Percentiles rank a stretch among this genome's conserved stretches.
Evolutionary conservation across 257 asterid species (phyloP).

Genomic region (Fraxinus cuspidata): DNA sequence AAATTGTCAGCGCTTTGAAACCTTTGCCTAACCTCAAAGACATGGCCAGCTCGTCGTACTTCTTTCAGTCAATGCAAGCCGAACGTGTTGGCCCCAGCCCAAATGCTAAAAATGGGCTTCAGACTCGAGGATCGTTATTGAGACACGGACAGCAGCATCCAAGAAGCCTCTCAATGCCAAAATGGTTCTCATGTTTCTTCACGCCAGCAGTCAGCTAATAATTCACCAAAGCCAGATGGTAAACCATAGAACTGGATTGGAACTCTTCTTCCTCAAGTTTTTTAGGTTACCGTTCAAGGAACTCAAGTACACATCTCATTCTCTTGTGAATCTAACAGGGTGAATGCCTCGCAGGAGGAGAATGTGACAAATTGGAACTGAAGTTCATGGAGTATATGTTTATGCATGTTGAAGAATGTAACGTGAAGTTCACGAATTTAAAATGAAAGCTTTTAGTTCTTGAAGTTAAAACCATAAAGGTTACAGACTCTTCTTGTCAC

Average conservation of each 20-base stretch:
- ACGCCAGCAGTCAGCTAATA: slow-evolving; percentile 56
- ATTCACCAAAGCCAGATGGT: slow-evolving; percentile 77
- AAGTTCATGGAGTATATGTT: slow-evolving; percentile 36
- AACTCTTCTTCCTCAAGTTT: slow-evolving; percentile 10
- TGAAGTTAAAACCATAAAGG: too few species aligned
- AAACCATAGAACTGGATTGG: slow-evolving; percentile 45
- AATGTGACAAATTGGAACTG: slow-evolving; percentile 40
- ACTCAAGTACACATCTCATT: slow-evolving; percentile 27
- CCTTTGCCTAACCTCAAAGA: slow-evolving; percentile 89
- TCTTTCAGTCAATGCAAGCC: slow-evolving; percentile 74
- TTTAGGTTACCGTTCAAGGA: slow-evolving; percentile 34
- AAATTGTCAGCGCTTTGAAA: slow-evolving; percentile 80
- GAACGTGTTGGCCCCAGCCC: slow-evolving; percentile 69
- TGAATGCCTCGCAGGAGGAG: slow-evolving; percentile 36
- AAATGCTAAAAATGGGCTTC: slow-evolving; percentile 43
- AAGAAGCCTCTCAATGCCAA: slow-evolving; percentile 73
- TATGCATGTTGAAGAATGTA: not conserved
- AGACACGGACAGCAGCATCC: slow-evolving; percentile 66
- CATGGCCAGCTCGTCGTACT: slow-evolving; percentile 91
- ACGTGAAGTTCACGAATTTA: too few species aligned
- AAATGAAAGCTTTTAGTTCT: too few species aligned
- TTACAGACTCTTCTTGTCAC: too few species aligned
- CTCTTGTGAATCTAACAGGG: slow-evolving; percentile 31
- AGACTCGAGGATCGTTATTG: slow-evolving; percentile 52
- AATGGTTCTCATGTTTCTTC: slow-evolving; percentile 79